Evolutionary conservation across 441 rosid genomes (phyloP), one percentile per base, ranked within the genome.

Genomic region (Macaranga tanarius): DNA sequence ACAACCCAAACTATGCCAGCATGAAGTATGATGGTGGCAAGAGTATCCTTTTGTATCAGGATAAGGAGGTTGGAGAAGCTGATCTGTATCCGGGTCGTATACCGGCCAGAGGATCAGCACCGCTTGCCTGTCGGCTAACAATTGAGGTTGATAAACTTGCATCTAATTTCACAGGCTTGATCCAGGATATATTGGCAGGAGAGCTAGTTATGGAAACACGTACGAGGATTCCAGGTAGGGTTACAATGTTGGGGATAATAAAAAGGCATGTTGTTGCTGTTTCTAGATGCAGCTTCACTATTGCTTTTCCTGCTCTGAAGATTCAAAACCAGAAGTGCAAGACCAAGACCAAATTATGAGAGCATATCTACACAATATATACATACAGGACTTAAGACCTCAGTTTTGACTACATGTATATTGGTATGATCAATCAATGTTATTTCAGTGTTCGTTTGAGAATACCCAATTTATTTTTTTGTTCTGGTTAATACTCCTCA

Each of bases 141-240:
- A 73, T 92, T 16, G 79, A 88, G 79, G 69, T 84, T 15, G 88
- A 88, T 67, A 28, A 75, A 70, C 6, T 84, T 62, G 86, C 73
- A 7, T 72, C 82, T 3, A 34, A 83, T 7, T 0, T 79, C 57
- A 52, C 73, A 13, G 70, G 50, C 28, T 62, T 90, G 62, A 54
- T 83, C 23, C 60, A 64, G n/a, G 93, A 92, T 77, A 59, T 89
- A 11, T 0, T 82, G 66, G 78, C 38, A 0, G 87, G 90, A 0
- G 50, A 86, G 38, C 28, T 88, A 54, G 86, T 71, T 12, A 2
- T 88, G 55, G 84, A 85, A 73, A 77, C 90, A 3, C 55, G 71
- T 0, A 76, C 93, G 0, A 69, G 48, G 15, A 84, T 92, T 79
- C 93, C 97, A 0, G 95, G 97, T 0, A 77, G 78, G 69, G 77